Conservation (phyloP, 2,329 filamentous ascomycete genomes). For the Xylariaceae sp. region DNA sequence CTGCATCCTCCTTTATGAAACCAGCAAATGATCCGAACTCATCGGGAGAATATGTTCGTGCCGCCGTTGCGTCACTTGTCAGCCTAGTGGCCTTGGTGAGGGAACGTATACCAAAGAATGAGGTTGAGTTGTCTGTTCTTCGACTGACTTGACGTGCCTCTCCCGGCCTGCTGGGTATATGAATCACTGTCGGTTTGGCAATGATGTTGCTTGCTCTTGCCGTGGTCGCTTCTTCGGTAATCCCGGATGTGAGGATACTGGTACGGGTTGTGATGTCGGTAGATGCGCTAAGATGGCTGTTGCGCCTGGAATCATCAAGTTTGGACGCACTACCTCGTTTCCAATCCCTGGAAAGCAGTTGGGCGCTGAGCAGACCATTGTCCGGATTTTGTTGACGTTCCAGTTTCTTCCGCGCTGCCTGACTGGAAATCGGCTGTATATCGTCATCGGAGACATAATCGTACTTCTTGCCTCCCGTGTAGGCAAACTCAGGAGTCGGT, state of each 20-base stretch:
- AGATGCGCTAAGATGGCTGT: constrained; percentile 26
- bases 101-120: constrained; percentile 27
- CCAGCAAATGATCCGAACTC: constrained; percentile 14
- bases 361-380: constrained; percentile 17
- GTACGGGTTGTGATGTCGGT: constrained; percentile 28
- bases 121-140: constrained; percentile 23
- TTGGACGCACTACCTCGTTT: constrained; percentile 23
- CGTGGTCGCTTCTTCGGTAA: constrained; percentile 26
- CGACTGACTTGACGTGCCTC: constrained; percentile 29
- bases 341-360: constrained; percentile 28
- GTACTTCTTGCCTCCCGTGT: constrained; percentile 21
- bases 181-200: constrained; percentile 31
- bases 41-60: constrained; percentile 2
- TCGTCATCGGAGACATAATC: constrained; percentile 26
- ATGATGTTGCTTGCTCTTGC: constrained; percentile 25
- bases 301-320: constrained; percentile 20
- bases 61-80: constrained; percentile 5
- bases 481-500: constrained; percentile 30
- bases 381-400: constrained; percentile 18
- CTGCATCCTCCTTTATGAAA: constrained; percentile 6
- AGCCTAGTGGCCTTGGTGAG: constrained; percentile 23
- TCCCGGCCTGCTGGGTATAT: constrained; percentile 31
- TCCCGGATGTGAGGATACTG: constrained; percentile 29
- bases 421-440: constrained; percentile 17
- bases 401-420: constrained; percentile 17